Conservation (phyloP, 129 eudicot genomes). For the Escallonia herrerae region DNA sequence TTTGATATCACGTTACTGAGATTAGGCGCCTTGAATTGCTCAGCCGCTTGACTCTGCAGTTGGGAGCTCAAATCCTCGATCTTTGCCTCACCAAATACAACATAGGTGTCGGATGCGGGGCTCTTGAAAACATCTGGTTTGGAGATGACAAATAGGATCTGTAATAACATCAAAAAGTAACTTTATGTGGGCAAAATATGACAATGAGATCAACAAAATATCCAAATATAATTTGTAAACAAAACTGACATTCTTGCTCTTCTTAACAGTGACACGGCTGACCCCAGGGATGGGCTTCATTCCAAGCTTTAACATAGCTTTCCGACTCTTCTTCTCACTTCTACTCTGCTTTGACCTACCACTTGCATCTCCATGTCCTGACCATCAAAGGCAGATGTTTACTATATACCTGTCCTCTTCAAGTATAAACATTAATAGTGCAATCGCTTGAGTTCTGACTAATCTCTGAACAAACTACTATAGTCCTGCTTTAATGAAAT, state of each 20-base stretch:
- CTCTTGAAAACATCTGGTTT: slow-evolving; percentile 69
- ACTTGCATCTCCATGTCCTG: slow-evolving; percentile 51
- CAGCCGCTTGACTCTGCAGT: slow-evolving; percentile 79
- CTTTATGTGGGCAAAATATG: too few species aligned
- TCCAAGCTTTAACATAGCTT: slow-evolving; percentile 87
- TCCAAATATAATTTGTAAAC: not conserved
- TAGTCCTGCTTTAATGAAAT: too few species aligned
- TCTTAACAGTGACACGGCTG: slow-evolving; percentile 72
- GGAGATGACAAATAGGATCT: slow-evolving; percentile 59
- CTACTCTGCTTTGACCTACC: slow-evolving; percentile 68
- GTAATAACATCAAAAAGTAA: not conserved
- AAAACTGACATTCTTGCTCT: slow-evolving; percentile 73
- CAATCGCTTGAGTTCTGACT: too few species aligned
- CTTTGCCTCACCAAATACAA: slow-evolving; percentile 71
- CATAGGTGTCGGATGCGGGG: slow-evolving; percentile 56
- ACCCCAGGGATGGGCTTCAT: slow-evolving; percentile 77
- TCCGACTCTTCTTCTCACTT: slow-evolving; percentile 76
- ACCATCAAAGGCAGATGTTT: slow-evolving; percentile 1
- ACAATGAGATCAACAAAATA: too few species aligned
- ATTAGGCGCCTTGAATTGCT: slow-evolving; percentile 68
- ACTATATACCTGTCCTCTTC: too few species aligned
- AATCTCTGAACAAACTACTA: too few species aligned
- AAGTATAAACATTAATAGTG: too few species aligned
- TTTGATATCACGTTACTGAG: slow-evolving; percentile 32
- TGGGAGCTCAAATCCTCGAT: slow-evolving; percentile 75